Conservation (phyloP, 2,329 filamentous ascomycete genomes). For the Clonostachys sp. region DNA sequence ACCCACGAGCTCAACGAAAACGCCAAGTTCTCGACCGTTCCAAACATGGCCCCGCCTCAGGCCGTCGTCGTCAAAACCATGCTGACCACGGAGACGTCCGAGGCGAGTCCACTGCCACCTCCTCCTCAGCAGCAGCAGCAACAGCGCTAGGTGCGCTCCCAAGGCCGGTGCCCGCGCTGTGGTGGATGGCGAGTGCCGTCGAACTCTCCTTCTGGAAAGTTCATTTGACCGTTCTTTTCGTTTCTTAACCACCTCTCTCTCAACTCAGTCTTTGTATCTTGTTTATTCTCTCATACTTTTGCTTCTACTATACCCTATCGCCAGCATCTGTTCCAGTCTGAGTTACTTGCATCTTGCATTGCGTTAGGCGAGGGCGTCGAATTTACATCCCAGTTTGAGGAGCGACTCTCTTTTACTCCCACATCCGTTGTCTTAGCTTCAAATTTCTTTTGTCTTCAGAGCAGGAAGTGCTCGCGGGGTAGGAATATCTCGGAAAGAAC, state of each 20-base stretch:
- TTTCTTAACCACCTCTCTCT: not conserved
- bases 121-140: not conserved
- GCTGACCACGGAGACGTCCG: conserved; percentile 13
- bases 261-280: conserved; percentile 1
- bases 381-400: no score
- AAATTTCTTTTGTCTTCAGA: no score
- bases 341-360: no score
- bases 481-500: no score
- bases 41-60: conserved; percentile 5
- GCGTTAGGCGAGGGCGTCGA: no score
- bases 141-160: not conserved
- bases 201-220: no score
- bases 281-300: not conserved
- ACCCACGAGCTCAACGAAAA: not conserved
- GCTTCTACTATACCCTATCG: no score
- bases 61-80: conserved; percentile 16
- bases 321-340: no score
- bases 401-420: no score
- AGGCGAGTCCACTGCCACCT: conserved; percentile 3
- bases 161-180: no score
- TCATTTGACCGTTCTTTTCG: not conserved
- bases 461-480: no score
- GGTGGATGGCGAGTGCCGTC: no score
- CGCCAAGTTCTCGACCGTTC: not conserved
- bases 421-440: not conserved